phyloP scores from a whole-genome alignment of 345 rosid genomes.

The Sonneratia caseolaris region DNA sequence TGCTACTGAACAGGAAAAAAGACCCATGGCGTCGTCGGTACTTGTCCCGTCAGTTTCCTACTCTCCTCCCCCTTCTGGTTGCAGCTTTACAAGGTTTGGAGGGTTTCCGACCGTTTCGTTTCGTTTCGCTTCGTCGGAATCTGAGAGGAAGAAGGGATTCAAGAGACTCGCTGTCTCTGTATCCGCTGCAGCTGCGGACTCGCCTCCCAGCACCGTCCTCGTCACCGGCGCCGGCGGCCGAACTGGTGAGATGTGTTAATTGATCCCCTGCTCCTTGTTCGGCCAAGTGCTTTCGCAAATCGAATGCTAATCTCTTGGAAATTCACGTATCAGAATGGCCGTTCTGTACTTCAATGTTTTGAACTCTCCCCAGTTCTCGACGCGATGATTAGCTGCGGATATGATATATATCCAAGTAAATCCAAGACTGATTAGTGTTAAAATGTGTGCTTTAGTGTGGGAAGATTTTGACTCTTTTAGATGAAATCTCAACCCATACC shows the following conservation, averaged over 20 bases:
- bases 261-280: not conserved
- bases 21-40: not conserved
- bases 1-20: not conserved
- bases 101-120: not conserved
- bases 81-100: not conserved
- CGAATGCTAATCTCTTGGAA: not conserved
- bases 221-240: slow-evolving; percentile 80
- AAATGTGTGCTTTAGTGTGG: not conserved
- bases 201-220: slow-evolving; percentile 46
- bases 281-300: not conserved
- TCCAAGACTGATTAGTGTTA: not conserved
- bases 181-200: slow-evolving; percentile 25
- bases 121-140: not conserved
- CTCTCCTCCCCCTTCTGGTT: not conserved
- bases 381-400: not conserved
- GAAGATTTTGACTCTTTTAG: not conserved
- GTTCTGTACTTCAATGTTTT: not conserved
- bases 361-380: not conserved
- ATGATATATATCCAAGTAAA: not conserved
- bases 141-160: not conserved
- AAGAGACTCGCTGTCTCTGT: slow-evolving; percentile 1
- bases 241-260: slow-evolving; percentile 39
- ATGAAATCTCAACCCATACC: not conserved
- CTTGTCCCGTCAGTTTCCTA: slow-evolving; percentile 2
- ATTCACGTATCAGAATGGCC: not conserved